phyloP scores from a whole-genome alignment of 1,139 yeast genomes.

The Pichia sp. region DNA sequence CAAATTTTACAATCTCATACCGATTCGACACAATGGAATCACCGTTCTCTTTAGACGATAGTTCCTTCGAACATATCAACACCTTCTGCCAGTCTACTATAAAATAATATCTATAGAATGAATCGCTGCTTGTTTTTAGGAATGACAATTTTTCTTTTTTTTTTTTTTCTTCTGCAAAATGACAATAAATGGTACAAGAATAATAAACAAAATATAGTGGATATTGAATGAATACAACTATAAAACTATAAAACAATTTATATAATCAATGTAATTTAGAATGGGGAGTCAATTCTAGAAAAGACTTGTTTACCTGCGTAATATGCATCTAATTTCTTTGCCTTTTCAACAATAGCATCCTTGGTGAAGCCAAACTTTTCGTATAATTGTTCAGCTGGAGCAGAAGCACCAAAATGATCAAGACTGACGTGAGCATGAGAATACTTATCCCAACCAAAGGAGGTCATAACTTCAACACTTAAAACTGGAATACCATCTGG shows the following conservation, averaged over 20 bases:
- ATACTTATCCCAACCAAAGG: conserved; percentile 92
- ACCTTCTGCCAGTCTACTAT: too few species aligned
- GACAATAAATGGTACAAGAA: neutral
- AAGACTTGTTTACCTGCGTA: conserved; percentile 68
- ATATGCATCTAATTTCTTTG: conserved; percentile 69
- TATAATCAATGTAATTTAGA: conserved; percentile 36
- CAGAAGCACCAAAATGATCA: conserved; percentile 96
- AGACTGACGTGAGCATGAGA: conserved; percentile 96
- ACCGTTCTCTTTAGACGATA: too few species aligned
- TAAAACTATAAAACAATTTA: too few species aligned
- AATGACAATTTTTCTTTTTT: too few species aligned
- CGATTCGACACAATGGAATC: too few species aligned
- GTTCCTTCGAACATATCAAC: too few species aligned
- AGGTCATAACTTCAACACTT: conserved; percentile 90
- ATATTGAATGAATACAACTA: neutral
- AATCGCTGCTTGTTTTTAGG: too few species aligned
- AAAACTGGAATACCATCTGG: conserved; percentile 93
- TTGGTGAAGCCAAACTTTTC: conserved; percentile 85
- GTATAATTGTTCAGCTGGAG: conserved; percentile 80
- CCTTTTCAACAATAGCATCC: conserved; percentile 88
- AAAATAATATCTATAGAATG: too few species aligned
- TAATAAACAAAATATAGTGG: neutral
- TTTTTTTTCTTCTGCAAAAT: neutral
- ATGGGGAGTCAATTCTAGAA: conserved; percentile 81
- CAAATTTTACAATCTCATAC: too few species aligned